Evolutionary conservation across 2,329 filamentous ascomycete species (phyloP).

Genomic region (Monilinia fructigena): DNA sequence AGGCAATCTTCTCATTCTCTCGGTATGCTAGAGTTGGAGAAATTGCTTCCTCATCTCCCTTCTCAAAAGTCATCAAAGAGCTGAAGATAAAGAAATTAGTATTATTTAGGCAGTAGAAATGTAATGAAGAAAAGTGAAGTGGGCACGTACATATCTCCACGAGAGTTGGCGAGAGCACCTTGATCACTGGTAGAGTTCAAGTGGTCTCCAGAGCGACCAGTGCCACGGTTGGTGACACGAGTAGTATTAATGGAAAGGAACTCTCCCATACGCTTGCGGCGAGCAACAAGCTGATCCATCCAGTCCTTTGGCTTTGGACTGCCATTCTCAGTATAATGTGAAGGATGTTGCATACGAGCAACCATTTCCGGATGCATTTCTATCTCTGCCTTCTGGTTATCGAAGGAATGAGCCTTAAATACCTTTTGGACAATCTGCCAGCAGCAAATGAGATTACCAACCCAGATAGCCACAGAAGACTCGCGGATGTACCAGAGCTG

Average conservation of each 20-base stretch:
- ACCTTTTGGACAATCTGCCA: constrained; percentile 42
- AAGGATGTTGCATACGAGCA: constrained; percentile 15
- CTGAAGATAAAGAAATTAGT: constrained; percentile 9
- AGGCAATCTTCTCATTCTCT: constrained; percentile 13
- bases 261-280: constrained; percentile 6
- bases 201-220: not conserved
- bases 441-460: constrained; percentile 52
- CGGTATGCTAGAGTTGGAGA: constrained; percentile 6
- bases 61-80: constrained; percentile 18
- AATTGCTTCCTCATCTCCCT: constrained; percentile 9
- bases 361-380: constrained; percentile 21
- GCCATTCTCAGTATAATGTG: constrained; percentile 14
- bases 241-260: constrained; percentile 9
- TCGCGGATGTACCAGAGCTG: constrained; percentile 52
- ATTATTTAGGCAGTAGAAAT: not conserved
- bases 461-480: constrained; percentile 50
- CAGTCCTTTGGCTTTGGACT: constrained; percentile 20
- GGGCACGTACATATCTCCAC: constrained; percentile 12
- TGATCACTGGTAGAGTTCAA: constrained; percentile 8
- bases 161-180: not conserved
- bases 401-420: constrained; percentile 32
- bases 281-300: constrained; percentile 18
- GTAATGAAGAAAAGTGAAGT: fast-evolving
- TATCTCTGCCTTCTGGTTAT: constrained; percentile 21
- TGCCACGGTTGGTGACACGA: constrained; percentile 6